Percentiles rank a stretch among this genome's conserved stretches.
These are phyloP conservation scores for Rhizopus delemar DNA, from an alignment of 371 early-diverging fungal genomes.

Conservation along the genomic window DNA sequence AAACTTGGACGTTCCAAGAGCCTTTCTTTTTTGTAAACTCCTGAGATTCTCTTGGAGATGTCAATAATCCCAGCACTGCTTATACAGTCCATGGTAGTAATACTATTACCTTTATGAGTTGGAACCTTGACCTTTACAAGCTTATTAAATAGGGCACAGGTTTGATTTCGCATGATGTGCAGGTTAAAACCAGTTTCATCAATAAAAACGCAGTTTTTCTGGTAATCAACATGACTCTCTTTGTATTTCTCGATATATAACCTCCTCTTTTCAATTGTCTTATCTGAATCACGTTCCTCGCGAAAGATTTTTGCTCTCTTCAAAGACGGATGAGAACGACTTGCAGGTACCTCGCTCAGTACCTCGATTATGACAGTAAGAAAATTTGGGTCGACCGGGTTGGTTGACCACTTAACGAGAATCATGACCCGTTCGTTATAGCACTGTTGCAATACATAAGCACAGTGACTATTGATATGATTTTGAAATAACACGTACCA, in stretches of 20 bases:
- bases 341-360: too few relatives aligned
- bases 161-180: conserved; percentile 10
- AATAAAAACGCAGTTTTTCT: conserved; percentile 17
- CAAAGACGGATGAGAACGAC: conserved; percentile 13
- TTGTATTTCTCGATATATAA: conserved; percentile 15
- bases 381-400: too few relatives aligned
- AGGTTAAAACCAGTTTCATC: conserved; percentile 21
- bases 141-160: conserved; percentile 8
- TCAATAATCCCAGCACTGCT: conserved; percentile 8
- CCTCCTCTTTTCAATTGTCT: conserved; percentile 14
- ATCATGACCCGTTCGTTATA: too few relatives aligned
- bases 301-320: conserved; percentile 14
- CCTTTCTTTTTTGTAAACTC: conserved; percentile 7
- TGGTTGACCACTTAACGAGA: too few relatives aligned
- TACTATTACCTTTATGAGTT: conserved; percentile 10
- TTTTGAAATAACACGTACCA: too few relatives aligned
- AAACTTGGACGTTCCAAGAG: conserved; percentile 15
- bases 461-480: too few relatives aligned
- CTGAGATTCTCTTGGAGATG: conserved; percentile 10
- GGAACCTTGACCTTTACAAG: conserved; percentile 10
- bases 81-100: conserved; percentile 10
- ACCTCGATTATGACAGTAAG: too few relatives aligned
- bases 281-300: conserved; percentile 14
- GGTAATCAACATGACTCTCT: conserved; percentile 17
- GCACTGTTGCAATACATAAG: too few relatives aligned